Percentiles rank a stretch among this genome's conserved stretches.
phyloP scores from a whole-genome alignment of 2,329 filamentous ascomycete genomes.

The Talaromyces sp. region DNA sequence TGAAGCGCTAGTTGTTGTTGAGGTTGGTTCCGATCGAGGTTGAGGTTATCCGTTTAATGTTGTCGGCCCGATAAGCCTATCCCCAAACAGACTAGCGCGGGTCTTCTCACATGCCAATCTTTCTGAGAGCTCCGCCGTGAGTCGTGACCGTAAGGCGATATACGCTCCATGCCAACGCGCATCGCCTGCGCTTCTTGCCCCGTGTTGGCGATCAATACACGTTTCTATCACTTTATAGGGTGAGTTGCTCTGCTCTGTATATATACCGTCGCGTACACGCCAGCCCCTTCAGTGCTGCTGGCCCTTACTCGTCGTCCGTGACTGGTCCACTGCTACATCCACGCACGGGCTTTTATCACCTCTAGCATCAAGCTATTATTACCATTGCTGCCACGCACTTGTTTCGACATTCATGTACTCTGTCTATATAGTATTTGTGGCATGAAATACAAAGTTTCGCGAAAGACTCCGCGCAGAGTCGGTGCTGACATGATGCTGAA shows the following conservation, averaged over 20 bases:
- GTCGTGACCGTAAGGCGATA: constrained; percentile 2
- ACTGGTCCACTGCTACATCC: constrained; percentile 30
- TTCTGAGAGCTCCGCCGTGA: background rate
- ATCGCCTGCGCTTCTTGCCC: constrained; percentile 1
- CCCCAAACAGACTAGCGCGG: constrained; percentile 3
- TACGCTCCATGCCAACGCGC: background rate
- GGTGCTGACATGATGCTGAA: constrained; percentile 13
- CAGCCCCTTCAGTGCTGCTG: background rate
- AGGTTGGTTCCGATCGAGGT: background rate
- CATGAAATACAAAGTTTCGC: background rate
- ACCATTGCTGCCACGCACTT: constrained; percentile 42
- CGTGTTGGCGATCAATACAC: background rate
- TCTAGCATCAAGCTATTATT: constrained; percentile 18
- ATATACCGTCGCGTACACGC: background rate
- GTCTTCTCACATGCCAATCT: constrained; percentile 1
- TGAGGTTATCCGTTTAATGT: constrained; percentile 1
- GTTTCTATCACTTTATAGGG: background rate
- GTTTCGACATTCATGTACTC: constrained; percentile 16
- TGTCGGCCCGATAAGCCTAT: background rate
- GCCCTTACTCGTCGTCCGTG: background rate
- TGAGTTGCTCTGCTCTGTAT: background rate
- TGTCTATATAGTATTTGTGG: background rate
- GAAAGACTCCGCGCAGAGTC: constrained; percentile 2
- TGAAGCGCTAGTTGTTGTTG: background rate
- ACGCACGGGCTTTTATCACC: constrained; percentile 32